Base-by-base conservation (phyloP, 2,329 filamentous ascomycete species). In the Tolypocladium tundrense region DNA sequence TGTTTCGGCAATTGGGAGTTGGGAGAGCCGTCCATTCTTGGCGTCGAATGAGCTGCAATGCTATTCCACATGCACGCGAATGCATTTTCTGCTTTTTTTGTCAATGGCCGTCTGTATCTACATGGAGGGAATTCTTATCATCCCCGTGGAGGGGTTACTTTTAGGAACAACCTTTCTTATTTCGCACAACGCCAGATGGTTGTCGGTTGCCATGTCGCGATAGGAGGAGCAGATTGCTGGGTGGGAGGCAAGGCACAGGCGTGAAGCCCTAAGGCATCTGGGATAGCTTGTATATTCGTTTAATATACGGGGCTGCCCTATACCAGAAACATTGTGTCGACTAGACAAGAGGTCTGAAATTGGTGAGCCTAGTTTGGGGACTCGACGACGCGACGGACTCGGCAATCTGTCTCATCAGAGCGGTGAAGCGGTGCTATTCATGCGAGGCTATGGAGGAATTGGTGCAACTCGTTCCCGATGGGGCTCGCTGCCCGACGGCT, bases 1-100 rank as follows among this genome's bases (percentile, higher is more conserved):
- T 56, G 16, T 45, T 48, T 57, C 53, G 59, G 56, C 56, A 61
- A 59, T 55, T 40, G 50, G 42, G 58, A 45, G 55, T 57, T 59
- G 52, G 55, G 55, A 57, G 55, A 59, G 52, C 31, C 55, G 57
- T 33, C 37, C n/a, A 35, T 54, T 13, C 24, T 56, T 21, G 58
- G 55, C 42, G 45, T 57, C 43, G 41, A 51, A 50, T 37, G 48
- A 55, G 41, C 52, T 55, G 43, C 48, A 53, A 55, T 24, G 51
- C 48, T 54, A 39, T 55, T 19, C 42, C 42, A 40, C n/a, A 43
- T 37, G 53, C 53, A 56, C 53, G 21, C 19, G 42, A 16, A 58
- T 24, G 14, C 19, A 27, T 54, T 40, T 53, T 43, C 27, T 33
- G 41, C 54, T 55, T 42, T 16, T 55, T 31, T 52, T 14, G 39